Conservation (phyloP, 176 grass and related monocot species). For the Echinochloa phyllopogon region DNA sequence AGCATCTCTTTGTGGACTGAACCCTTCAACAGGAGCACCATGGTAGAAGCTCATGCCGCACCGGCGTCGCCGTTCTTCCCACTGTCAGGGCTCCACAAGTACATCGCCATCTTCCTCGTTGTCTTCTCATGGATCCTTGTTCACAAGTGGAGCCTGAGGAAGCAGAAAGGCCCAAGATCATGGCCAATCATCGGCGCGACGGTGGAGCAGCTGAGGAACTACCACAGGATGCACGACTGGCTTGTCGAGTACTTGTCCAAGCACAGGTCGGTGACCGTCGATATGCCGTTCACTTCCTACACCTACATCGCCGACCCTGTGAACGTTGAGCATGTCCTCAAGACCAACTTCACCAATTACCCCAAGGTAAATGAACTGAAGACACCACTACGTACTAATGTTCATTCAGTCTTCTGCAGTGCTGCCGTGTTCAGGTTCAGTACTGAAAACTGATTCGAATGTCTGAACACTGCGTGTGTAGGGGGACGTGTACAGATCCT, state of each 20-base stretch:
- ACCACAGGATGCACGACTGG: conserved; percentile 94
- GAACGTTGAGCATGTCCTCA: conserved; percentile 90
- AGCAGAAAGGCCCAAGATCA: conserved; percentile 69
- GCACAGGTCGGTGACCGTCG: conserved; percentile 68
- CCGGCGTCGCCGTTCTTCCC: conserved; percentile 31
- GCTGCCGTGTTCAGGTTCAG: not conserved
- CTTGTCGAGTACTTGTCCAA: conserved; percentile 65
- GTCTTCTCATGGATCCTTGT: conserved; percentile 69
- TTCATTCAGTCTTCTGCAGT: conserved; percentile 7
- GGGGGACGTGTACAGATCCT: conserved; percentile 78
- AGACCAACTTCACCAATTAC: conserved; percentile 95
- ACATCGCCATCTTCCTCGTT: conserved; percentile 51
- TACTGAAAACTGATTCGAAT: not conserved
- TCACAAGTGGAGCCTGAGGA: conserved; percentile 74
- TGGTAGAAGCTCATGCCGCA: conserved; percentile 61
- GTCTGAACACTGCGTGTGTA: conserved; percentile 40
- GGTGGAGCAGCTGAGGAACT: conserved; percentile 89
- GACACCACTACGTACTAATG: no score
- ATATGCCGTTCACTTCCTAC: conserved; percentile 90
- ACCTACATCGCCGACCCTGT: conserved; percentile 91
- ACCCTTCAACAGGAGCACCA: conserved; percentile 41
- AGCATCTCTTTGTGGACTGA: conserved; percentile 35
- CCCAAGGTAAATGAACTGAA: conserved; percentile 70
- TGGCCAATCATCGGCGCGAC: conserved; percentile 83
- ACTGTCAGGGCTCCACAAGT: conserved; percentile 51